phyloP scores from a whole-genome alignment of 495 filamentous ascomycete genomes.

The Neurospora sublineolata region DNA sequence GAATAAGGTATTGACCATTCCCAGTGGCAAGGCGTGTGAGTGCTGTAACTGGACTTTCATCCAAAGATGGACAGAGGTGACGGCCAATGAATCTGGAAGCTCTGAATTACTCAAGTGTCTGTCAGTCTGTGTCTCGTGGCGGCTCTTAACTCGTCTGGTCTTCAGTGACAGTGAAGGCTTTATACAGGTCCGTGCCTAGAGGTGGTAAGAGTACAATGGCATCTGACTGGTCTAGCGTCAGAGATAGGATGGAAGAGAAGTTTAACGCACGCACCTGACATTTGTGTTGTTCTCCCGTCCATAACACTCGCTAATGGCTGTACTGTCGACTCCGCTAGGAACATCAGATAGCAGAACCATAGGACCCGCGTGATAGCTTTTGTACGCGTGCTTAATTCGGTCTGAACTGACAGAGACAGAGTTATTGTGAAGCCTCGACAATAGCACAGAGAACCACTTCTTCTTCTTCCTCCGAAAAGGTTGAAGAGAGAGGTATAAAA shows the following conservation, averaged over 20 bases:
- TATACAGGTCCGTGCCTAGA: too few relatives aligned
- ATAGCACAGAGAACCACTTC: background rate
- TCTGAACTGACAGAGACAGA: background rate
- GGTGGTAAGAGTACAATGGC: too few relatives aligned
- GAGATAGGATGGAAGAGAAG: background rate
- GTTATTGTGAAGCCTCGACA: background rate
- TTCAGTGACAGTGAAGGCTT: background rate
- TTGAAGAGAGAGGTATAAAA: background rate
- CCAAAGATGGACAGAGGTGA: background rate
- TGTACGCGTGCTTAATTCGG: background rate
- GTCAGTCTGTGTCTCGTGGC: background rate
- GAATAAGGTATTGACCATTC: background rate
- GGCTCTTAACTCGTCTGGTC: background rate
- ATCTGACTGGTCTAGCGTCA: background rate
- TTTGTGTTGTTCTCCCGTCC: too few relatives aligned
- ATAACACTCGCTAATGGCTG: background rate
- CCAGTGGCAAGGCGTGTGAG: too few relatives aligned
- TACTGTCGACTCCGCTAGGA: background rate
- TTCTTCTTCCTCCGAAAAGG: background rate
- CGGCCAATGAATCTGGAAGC: background rate
- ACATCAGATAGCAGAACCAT: background rate
- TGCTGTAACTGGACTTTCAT: background rate
- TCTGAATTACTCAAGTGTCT: background rate
- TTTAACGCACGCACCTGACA: too few relatives aligned
- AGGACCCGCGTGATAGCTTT: background rate